A percentile compares a stretch with the other conserved stretches of the same genome.
These are phyloP conservation scores for Metschnikowia lunata DNA, from an alignment of 805 yeast genomes.

Conservation along the genomic window DNA sequence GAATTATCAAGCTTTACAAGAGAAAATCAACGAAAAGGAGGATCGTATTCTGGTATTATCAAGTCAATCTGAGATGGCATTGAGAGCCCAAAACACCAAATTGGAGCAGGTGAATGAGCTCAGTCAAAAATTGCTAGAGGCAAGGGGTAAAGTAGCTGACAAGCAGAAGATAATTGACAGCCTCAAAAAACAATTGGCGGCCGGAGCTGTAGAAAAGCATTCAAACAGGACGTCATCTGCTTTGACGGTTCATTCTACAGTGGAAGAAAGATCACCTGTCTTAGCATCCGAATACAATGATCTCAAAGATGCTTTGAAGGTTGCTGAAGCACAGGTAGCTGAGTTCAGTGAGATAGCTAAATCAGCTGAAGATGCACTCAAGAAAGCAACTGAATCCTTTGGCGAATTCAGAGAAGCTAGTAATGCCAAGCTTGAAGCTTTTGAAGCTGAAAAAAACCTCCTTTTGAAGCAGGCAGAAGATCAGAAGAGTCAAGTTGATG, in stretches of 20 bases:
- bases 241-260: not conserved
- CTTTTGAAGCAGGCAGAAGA: constrained; percentile 19
- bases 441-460: constrained; percentile 23
- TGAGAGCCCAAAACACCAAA: constrained; percentile 50
- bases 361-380: constrained; percentile 64
- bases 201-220: not conserved
- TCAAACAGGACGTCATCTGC: not conserved
- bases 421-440: constrained; percentile 19
- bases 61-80: constrained; percentile 53
- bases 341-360: constrained; percentile 60
- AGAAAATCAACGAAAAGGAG: constrained; percentile 50
- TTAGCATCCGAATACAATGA: constrained; percentile 36
- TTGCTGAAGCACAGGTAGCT: constrained; percentile 53
- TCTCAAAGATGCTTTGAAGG: constrained; percentile 50
- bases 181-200: constrained; percentile 19
- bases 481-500: constrained; percentile 6
- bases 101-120: constrained; percentile 55
- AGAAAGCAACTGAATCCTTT: constrained; percentile 49
- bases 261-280: not conserved
- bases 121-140: constrained; percentile 38
- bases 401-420: constrained; percentile 33
- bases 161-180: constrained; percentile 39
- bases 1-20: constrained; percentile 40
- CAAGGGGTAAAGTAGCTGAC: constrained; percentile 39
- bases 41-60: constrained; percentile 47